Evolutionary conservation across 352 stramenopile species (phyloP).

Genomic region (Phytophthora idaei): DNA sequence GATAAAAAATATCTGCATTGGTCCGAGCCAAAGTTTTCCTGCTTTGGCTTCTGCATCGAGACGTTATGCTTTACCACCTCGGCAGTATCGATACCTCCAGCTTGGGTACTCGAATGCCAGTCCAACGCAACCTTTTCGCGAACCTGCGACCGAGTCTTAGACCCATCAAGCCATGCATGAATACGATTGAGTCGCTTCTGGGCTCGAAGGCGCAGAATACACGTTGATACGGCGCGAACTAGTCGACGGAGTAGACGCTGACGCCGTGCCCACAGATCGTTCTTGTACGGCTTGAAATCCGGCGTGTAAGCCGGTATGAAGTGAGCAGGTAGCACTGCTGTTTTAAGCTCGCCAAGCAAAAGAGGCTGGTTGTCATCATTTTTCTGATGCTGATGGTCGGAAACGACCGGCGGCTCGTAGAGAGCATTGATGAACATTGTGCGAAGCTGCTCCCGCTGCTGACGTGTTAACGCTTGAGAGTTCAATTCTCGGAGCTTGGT

Average conservation of each 20-base stretch:
- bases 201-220: slow-evolving; percentile 69
- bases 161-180: slow-evolving; percentile 53
- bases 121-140: slow-evolving; percentile 65
- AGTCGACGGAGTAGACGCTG: slow-evolving; percentile 74
- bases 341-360: slow-evolving; percentile 30
- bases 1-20: slow-evolving; percentile 36
- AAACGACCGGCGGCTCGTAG: slow-evolving; percentile 24
- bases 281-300: slow-evolving; percentile 89
- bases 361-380: slow-evolving; percentile 16
- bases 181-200: slow-evolving; percentile 64
- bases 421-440: slow-evolving; percentile 40
- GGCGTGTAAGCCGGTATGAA: slow-evolving; percentile 40
- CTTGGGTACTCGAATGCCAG: slow-evolving; percentile 37
- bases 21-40: neutral
- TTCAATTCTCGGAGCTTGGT: slow-evolving; percentile 55
- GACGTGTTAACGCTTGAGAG: slow-evolving; percentile 20
- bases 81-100: neutral
- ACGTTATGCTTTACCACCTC: neutral
- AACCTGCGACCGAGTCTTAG: slow-evolving; percentile 57
- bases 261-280: slow-evolving; percentile 83
- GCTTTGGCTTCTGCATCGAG: neutral
- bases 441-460: slow-evolving; percentile 55
- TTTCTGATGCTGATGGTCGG: slow-evolving; percentile 15
- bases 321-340: slow-evolving; percentile 51
- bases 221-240: slow-evolving; percentile 71